Conservation (phyloP, 1,284 basidiomycete species). For the Marasmius fiardii region DNA sequence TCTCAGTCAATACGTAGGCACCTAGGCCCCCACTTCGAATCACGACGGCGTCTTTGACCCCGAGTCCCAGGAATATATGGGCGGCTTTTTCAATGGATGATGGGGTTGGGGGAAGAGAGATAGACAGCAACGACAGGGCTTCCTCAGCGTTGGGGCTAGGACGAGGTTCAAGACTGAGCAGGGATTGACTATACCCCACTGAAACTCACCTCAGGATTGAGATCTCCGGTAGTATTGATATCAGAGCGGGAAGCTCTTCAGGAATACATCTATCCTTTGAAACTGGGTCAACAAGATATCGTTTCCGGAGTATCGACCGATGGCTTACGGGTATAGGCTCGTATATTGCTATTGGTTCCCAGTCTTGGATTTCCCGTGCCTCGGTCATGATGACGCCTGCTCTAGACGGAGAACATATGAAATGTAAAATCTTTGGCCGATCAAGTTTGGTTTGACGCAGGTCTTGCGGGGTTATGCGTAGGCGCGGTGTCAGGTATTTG, state of each 20-base stretch:
- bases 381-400: slow-evolving; percentile 69
- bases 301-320: background rate
- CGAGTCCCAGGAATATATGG: slow-evolving; percentile 50
- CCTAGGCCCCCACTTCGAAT: slow-evolving; percentile 80
- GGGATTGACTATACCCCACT: background rate
- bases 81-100: slow-evolving; percentile 62
- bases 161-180: slow-evolving; percentile 7
- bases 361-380: slow-evolving; percentile 47
- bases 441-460: slow-evolving; percentile 51
- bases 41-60: slow-evolving; percentile 60
- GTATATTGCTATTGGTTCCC: slow-evolving; percentile 70
- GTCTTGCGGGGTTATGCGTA: slow-evolving; percentile 72
- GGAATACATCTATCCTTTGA: slow-evolving; percentile 74
- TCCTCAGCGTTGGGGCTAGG: slow-evolving; percentile 77
- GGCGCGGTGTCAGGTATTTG: slow-evolving; percentile 74
- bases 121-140: slow-evolving; percentile 60
- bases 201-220: slow-evolving; percentile 61
- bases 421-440: slow-evolving; percentile 68
- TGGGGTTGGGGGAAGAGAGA: slow-evolving; percentile 45
- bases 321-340: slow-evolving; percentile 80
- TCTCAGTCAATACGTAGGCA: slow-evolving; percentile 57
- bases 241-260: slow-evolving; percentile 69
- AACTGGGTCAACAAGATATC: slow-evolving; percentile 7
- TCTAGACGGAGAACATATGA: slow-evolving; percentile 80
- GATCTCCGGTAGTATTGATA: slow-evolving; percentile 57